These are phyloP conservation scores for Paramecium tetraurelia DNA, from an alignment of 73 alveolate genomes.

Conservation along the genomic window DNA sequence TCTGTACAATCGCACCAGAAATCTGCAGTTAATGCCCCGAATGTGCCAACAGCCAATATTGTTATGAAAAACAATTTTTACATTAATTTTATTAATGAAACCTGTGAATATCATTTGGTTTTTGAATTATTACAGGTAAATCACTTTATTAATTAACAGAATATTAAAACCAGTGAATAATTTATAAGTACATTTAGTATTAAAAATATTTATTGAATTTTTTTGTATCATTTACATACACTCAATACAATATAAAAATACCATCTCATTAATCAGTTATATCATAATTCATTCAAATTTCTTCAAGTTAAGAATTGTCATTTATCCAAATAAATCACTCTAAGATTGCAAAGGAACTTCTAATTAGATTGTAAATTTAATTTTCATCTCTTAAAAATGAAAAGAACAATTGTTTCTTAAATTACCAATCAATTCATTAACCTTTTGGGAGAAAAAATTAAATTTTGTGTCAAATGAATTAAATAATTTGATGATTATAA, in stretches of 20 bases:
- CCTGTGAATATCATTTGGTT: background rate
- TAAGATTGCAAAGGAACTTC: no score
- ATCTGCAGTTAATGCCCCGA: background rate
- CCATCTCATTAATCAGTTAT: no score
- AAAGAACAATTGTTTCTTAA: no score
- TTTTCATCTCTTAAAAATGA: no score
- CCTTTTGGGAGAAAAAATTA: no score
- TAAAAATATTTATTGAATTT: background rate
- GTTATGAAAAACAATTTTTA: background rate
- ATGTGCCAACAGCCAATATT: background rate
- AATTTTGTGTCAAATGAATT: no score
- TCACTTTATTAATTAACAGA: background rate
- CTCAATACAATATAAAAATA: background rate
- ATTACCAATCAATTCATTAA: no score
- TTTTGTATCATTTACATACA: background rate
- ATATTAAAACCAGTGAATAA: background rate
- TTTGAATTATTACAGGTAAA: constrained; percentile 5
- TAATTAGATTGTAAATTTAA: no score
- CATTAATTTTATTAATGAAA: background rate
- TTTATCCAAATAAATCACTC: no score
- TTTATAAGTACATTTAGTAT: background rate
- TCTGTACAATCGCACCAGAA: background rate
- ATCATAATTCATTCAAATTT: no score
- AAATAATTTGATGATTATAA: no score
- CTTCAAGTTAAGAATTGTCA: no score